Evolutionary conservation across 805 yeast genomes (phyloP).

Genomic region (Spathaspora sp.): DNA sequence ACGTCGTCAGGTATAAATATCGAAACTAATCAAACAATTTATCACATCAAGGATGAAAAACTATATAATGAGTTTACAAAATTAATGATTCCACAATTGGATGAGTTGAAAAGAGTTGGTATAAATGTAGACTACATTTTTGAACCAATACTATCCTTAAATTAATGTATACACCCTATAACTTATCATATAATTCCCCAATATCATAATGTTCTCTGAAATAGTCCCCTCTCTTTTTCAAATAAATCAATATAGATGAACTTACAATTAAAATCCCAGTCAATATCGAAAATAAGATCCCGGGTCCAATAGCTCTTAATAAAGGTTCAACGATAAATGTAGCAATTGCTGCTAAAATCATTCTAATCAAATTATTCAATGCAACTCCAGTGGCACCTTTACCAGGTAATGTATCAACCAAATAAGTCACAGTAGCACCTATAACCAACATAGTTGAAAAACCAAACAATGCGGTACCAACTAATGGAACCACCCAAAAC

Average conservation of each 20-base stretch:
- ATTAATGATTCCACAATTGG: slow-evolving; percentile 54
- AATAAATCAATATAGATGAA: slow-evolving; percentile 38
- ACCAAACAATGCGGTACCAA: slow-evolving; percentile 81
- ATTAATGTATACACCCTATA: slow-evolving; percentile 15
- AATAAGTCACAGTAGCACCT: slow-evolving; percentile 75
- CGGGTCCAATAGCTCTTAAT: slow-evolving; percentile 62
- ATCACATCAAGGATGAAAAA: slow-evolving; percentile 27
- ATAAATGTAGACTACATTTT: slow-evolving; percentile 72
- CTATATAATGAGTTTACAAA: slow-evolving; percentile 54
- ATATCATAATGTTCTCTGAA: slow-evolving; percentile 65
- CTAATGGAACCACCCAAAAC: slow-evolving; percentile 75
- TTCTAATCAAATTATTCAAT: slow-evolving; percentile 70
- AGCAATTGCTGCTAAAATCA: slow-evolving; percentile 70
- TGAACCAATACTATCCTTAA: slow-evolving; percentile 31
- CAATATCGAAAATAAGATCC: slow-evolving; percentile 64
- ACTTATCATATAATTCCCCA: slow-evolving; percentile 51
- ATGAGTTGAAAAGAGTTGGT: slow-evolving; percentile 60
- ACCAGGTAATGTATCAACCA: slow-evolving; percentile 83
- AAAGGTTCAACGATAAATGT: slow-evolving; percentile 75
- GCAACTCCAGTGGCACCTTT: slow-evolving; percentile 89
- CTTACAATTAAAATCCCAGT: slow-evolving; percentile 53
- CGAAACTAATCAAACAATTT: slow-evolving; percentile 22
- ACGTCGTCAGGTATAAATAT: slow-evolving; percentile 20
- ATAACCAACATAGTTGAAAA: slow-evolving; percentile 80
- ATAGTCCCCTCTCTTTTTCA: slow-evolving; percentile 54